Evolutionary conservation across 257 asterid species (phyloP).

Genomic region (Rhazya stricta): DNA sequence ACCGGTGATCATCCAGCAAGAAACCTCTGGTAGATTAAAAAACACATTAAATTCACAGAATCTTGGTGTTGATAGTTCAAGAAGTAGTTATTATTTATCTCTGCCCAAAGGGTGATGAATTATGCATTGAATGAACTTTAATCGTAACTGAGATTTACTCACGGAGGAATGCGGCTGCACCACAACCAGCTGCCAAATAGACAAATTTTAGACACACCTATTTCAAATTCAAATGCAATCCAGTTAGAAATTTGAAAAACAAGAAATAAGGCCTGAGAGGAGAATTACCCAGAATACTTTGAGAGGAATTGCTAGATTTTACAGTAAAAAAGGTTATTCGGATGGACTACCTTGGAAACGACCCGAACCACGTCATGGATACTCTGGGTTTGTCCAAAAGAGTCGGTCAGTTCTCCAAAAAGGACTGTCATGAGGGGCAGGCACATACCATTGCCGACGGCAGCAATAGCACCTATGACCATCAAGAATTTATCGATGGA

Average conservation of each 20-base stretch:
- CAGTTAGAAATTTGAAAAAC: not conserved
- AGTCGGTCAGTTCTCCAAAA: conserved; percentile 47
- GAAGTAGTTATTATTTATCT: not conserved
- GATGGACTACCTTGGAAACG: conserved; percentile 50
- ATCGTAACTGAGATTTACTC: conserved; percentile 13
- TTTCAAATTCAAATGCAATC: not conserved
- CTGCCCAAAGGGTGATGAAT: not conserved
- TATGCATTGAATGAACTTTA: not conserved
- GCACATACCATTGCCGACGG: conserved; percentile 46
- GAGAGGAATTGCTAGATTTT: too few relatives aligned
- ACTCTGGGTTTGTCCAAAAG: conserved; percentile 46
- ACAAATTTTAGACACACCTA: conserved; percentile 51
- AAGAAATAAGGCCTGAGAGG: too few relatives aligned
- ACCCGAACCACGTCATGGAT: conserved; percentile 21
- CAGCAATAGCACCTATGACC: conserved; percentile 41
- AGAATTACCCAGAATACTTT: too few relatives aligned
- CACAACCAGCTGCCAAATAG: conserved; percentile 56
- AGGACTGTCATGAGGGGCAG: conserved; percentile 53
- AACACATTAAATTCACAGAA: not conserved
- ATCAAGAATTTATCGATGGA: conserved; percentile 37
- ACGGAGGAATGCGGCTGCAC: conserved; percentile 49
- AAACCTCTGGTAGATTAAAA: conserved; percentile 40
- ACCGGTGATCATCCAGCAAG: conserved; percentile 69
- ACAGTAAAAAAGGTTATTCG: too few relatives aligned
- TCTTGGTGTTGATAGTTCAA: not conserved